Evolutionary conservation across 2,329 filamentous ascomycete genomes (phyloP), one percentile per base, ranked within the genome.

Genomic region (Talaromyces piceae): DNA sequence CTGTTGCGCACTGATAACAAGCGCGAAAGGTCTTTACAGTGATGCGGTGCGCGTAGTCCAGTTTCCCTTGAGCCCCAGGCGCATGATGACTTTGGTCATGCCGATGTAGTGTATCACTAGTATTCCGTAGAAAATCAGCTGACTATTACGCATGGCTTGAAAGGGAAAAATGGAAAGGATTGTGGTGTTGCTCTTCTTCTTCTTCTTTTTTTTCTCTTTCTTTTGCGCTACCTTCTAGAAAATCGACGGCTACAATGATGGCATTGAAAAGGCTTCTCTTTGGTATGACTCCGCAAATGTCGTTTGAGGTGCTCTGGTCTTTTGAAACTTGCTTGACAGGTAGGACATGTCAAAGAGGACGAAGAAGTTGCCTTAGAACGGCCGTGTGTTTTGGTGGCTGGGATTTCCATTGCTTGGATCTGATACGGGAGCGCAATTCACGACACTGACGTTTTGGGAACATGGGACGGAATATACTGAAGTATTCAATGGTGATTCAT

Each of bases 21-120:
- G 69, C 69, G 33, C 69, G 62, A 47, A 72, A 72, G 3, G 69
- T 71, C 48, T 69, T 70, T 48, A 69, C 64, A 2, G 68, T 72
- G 48, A 72, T 71, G 3, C 69, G 63, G 49, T 72, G 69, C 4
- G 65, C 59, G 6, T 63, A 64, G 43, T 68, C 64, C 43, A 64
- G 63, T 26, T 41, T 31, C 13, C 50, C 16, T 64, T 63, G 4
- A 54, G 59, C n/a, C 61, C 67, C 20, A n/a, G 62, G 57, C 18
- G 64, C 63, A 60, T 67, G 67, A 45, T 71, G 68, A 48, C 67
- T 71, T 41, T 68, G 51, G 41, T 66, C 65, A 54, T 72, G 69
- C 25, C 67, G 67, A 56, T 70, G 65, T 12, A 71, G 63, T 2
- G 67, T 70, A 51, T 72, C 69, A 41, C 67, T 69, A 45, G 11